A percentile compares a stretch with the other conserved stretches of the same genome.
Conservation (phyloP, 345 rosid species). For the Moricandia arvensis region DNA sequence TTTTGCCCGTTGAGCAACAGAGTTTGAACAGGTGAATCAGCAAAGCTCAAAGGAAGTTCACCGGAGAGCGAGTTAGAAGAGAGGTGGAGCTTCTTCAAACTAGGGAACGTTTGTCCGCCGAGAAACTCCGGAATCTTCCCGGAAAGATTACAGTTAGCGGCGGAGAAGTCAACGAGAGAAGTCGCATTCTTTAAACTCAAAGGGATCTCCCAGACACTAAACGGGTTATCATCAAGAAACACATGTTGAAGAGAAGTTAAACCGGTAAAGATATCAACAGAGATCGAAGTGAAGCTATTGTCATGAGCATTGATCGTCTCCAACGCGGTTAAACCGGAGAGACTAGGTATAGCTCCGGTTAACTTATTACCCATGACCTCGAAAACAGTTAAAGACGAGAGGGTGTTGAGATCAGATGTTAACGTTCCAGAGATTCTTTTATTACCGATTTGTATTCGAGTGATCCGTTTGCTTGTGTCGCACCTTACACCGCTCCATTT, state of each 20-base stretch:
- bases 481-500: conserved; percentile 41
- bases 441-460: conserved; percentile 51
- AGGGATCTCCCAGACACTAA: conserved; percentile 51
- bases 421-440: conserved; percentile 41
- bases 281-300: conserved; percentile 49
- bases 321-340: conserved; percentile 49
- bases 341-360: conserved; percentile 48
- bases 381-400: conserved; percentile 34
- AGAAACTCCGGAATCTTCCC: conserved; percentile 54
- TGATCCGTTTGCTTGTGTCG: conserved; percentile 28
- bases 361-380: conserved; percentile 53
- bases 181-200: conserved; percentile 40
- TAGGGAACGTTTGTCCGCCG: conserved; percentile 37
- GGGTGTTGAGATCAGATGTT: conserved; percentile 46
- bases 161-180: conserved; percentile 44
- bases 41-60: conserved; percentile 43
- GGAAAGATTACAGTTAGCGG: conserved; percentile 36
- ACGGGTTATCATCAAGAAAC: conserved; percentile 43
- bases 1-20: conserved; percentile 51
- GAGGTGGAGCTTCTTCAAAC: conserved; percentile 41
- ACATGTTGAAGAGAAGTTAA: conserved; percentile 39
- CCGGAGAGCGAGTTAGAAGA: conserved; percentile 46
- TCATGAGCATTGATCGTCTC: conserved; percentile 19
- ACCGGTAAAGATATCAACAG: conserved; percentile 50
- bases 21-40: conserved; percentile 28